Base-by-base conservation (phyloP, 352 stramenopile species). In the Thalassiosira mediterranea region DNA sequence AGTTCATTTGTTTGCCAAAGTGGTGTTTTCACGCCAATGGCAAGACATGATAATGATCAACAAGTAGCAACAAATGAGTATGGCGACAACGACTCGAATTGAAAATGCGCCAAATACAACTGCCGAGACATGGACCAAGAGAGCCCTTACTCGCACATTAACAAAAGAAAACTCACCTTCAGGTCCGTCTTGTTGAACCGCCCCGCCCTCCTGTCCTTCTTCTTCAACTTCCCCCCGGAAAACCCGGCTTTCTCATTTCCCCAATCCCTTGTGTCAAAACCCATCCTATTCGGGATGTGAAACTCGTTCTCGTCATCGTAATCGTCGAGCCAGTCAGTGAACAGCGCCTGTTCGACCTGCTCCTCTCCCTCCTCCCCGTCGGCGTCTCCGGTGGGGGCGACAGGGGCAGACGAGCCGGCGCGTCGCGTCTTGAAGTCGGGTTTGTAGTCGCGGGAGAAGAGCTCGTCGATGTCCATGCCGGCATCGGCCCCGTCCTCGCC, bases 251-350 rank as follows among this genome's bases (percentile, higher is more conserved):
- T 83, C 8, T 47, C 32, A 67, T 90, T 72, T 15, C 79, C 83
- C 84, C 84, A 91, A 38, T 65, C 66, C 4, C 38, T 34, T 1
- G 83, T 90, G 2, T 61, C 82, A 64, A 93, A 76, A 34, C 80
- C 87, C 47, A 93, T 82, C 17, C 87, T 81, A 86, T 93, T 91
- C 0, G 83, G 79, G 71, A 93, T 85, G 44, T 90, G 84, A 49
- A 93, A 86, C 29, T 88, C 81, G 71, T 93, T 93, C 62, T 93
- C 87, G 62, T 90, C 84, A 11, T 80, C 67, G 49, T 82, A 84
- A 65, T 87, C 77, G 10, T 71, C 72, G 5, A 65, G 49, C 56
- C 73, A 91, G 52, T 93, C 87, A 8, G 85, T 53, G 59, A 81
- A 78, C 23, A 57, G 19, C 31, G 38, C 68, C 64, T 64, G 72